A percentile compares a stretch with the other conserved stretches of the same genome.
Evolutionary conservation across 495 filamentous ascomycete genomes (phyloP).

Genomic region (Neurospora sp.): DNA sequence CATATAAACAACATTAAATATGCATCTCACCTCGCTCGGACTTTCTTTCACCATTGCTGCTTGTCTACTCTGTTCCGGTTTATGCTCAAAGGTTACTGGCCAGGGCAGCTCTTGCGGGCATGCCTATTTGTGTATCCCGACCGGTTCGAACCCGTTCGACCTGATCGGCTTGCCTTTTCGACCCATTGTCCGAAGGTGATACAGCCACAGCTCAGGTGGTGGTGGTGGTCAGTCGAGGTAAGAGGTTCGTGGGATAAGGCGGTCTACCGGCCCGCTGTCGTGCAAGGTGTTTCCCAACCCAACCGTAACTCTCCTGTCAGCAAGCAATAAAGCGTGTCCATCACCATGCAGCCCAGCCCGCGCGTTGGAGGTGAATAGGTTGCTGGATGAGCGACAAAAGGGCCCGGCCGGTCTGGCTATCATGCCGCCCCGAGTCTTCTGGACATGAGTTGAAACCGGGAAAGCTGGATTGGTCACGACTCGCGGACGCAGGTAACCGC

Average conservation of each 20-base stretch:
- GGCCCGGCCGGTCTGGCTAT: background rate
- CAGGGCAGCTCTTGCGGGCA: background rate
- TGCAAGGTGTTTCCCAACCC: conserved; percentile 5
- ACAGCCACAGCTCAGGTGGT: background rate
- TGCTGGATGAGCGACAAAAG: background rate
- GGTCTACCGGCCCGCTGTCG: conserved; percentile 19
- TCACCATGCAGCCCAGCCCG: background rate
- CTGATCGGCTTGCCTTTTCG: background rate
- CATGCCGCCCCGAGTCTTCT: background rate
- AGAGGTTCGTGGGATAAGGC: conserved; percentile 6
- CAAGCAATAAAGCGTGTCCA: background rate
- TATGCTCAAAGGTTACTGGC: background rate
- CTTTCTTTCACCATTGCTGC: background rate
- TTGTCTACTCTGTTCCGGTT: background rate
- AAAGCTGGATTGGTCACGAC: background rate
- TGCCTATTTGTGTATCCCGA: background rate
- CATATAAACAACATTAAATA: background rate
- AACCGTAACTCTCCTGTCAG: background rate
- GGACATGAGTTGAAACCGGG: background rate
- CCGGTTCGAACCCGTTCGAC: background rate
- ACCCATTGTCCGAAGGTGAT: background rate
- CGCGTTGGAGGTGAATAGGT: background rate
- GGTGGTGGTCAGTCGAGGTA: background rate
- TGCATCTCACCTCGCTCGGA: background rate
- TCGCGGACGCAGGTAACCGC: background rate